phyloP scores from a whole-genome alignment of 176 grass and related monocot species.

The Lolium rigidum region DNA sequence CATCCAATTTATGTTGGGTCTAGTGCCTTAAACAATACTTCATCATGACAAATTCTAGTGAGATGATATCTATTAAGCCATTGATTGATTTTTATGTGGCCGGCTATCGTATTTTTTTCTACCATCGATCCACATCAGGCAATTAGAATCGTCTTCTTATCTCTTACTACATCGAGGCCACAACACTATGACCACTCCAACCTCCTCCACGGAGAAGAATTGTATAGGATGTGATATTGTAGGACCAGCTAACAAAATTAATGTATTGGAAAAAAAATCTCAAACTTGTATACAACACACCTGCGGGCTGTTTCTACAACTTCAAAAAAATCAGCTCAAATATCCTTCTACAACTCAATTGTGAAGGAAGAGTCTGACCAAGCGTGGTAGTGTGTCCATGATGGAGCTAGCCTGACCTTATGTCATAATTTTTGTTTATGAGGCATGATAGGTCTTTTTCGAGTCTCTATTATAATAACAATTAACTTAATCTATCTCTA shows the following conservation, averaged over 20 bases:
- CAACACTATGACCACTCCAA: too few relatives aligned
- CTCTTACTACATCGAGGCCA: too few relatives aligned
- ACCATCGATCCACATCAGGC: neutral
- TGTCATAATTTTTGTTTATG: neutral
- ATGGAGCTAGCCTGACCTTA: neutral
- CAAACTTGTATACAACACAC: too few relatives aligned
- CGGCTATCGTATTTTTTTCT: neutral
- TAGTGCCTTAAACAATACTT: neutral
- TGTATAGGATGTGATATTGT: too few relatives aligned
- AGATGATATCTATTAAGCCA: neutral
- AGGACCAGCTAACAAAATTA: too few relatives aligned
- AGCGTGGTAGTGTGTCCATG: neutral
- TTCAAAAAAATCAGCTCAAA: too few relatives aligned
- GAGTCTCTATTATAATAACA: too few relatives aligned
- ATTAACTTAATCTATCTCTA: too few relatives aligned
- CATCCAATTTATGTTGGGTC: neutral
- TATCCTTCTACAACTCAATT: too few relatives aligned
- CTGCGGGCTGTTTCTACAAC: too few relatives aligned
- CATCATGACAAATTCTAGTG: neutral
- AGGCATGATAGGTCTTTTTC: neutral
- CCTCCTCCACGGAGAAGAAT: too few relatives aligned
- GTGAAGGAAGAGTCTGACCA: neutral
- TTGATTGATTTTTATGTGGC: neutral
- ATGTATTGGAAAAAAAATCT: too few relatives aligned
- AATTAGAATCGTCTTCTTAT: neutral